Conservation (phyloP, 345 rosid genomes). For the Aurinia saxatilis region DNA sequence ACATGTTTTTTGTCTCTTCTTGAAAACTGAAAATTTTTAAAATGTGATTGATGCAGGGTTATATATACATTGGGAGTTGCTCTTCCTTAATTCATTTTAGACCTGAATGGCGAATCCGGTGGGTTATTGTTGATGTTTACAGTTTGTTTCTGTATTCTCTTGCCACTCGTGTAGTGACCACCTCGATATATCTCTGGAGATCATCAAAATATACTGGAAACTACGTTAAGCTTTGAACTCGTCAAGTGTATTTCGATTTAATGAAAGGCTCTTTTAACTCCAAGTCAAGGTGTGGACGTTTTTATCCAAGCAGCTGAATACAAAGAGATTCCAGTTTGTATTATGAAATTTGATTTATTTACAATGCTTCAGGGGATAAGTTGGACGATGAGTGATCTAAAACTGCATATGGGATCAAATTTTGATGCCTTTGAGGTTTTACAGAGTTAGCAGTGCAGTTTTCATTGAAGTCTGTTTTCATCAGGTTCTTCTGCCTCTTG, state of each 20-base stretch:
- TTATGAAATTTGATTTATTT: too few species aligned
- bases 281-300: constrained; percentile 88
- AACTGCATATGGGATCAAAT: too few species aligned
- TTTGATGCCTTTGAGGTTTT: too few species aligned
- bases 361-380: too few species aligned
- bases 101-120: constrained; percentile 86
- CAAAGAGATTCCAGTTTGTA: constrained; percentile 87
- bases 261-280: constrained; percentile 85
- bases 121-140: constrained; percentile 85
- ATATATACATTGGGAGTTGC: constrained; percentile 97
- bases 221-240: constrained; percentile 90
- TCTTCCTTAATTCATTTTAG: constrained; percentile 80
- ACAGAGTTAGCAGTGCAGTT: too few species aligned
- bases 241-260: constrained; percentile 62
- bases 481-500: too few species aligned
- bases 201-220: constrained; percentile 93
- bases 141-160: constrained; percentile 88
- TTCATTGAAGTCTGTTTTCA: too few species aligned
- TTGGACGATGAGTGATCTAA: too few species aligned
- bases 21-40: background rate
- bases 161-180: constrained; percentile 87
- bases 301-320: constrained; percentile 91
- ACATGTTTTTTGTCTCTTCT: background rate
- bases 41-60: constrained; percentile 51
- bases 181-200: constrained; percentile 85